A percentile compares a stretch with the other conserved stretches of the same genome.
phyloP scores from a whole-genome alignment of 331 rosid species.

The Spiraea crenata region DNA sequence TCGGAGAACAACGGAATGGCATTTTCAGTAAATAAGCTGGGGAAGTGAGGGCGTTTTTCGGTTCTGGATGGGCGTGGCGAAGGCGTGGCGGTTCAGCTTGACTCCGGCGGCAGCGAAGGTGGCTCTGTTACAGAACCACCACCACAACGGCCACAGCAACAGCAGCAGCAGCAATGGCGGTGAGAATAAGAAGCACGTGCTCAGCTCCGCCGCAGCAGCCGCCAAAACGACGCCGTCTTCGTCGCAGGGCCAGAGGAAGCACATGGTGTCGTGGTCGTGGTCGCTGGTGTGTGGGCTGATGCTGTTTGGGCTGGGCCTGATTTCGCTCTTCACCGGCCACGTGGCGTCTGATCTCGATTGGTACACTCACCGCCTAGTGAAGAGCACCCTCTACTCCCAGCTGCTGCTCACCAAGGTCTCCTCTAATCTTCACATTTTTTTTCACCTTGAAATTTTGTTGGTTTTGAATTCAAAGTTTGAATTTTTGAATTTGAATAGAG shows the following conservation, averaged over 20 bases:
- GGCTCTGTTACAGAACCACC: conserved; percentile 46
- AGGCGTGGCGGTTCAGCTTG: conserved; percentile 56
- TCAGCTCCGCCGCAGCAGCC: conserved; percentile 15
- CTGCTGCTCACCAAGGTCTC: conserved; percentile 28
- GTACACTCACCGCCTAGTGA: conserved; percentile 79
- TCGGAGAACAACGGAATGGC: conserved; percentile 19
- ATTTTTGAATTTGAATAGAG: not conserved
- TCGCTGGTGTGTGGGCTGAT: conserved; percentile 65
- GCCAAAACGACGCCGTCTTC: conserved; percentile 25
- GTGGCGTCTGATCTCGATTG: conserved; percentile 93
- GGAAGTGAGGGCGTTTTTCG: conserved; percentile 34
- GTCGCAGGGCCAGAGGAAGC: conserved; percentile 37
- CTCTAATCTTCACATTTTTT: not conserved
- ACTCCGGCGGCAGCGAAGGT: conserved; percentile 62
- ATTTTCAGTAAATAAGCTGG: conserved; percentile 28
- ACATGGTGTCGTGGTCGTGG: conserved; percentile 54
- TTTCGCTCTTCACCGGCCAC: conserved; percentile 87
- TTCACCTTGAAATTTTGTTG: not conserved
- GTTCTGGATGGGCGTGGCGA: conserved; percentile 60
- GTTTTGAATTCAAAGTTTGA: not conserved
- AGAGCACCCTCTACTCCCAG: conserved; percentile 55
- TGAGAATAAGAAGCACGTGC: conserved; percentile 27
- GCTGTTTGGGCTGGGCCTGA: conserved; percentile 78
- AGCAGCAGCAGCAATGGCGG: not conserved
- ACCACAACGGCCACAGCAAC: conserved; percentile 3